These are phyloP conservation scores for Acanthamoeba lenticulata DNA, from an alignment of 208 protist genomes.

Conservation along the genomic window DNA sequence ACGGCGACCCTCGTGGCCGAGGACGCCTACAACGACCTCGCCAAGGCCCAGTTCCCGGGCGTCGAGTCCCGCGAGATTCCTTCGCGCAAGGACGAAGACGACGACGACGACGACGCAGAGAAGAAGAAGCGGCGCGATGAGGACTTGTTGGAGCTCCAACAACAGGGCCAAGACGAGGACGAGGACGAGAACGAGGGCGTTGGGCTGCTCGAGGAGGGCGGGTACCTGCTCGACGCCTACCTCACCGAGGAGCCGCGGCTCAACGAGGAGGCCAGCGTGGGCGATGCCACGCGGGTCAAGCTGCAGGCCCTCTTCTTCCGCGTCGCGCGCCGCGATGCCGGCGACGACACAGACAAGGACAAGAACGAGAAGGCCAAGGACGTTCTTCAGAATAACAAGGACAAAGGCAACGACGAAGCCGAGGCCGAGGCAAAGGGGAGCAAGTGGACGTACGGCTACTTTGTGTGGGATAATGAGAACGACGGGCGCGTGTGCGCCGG, in stretches of 20 bases:
- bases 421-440: not conserved
- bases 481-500: not conserved
- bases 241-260: not conserved
- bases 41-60: not conserved
- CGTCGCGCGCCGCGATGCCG: not conserved
- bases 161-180: not conserved
- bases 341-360: not conserved
- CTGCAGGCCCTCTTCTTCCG: not conserved
- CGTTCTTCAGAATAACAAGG: not conserved
- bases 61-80: too few species aligned
- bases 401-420: not conserved
- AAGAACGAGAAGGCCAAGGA: not conserved
- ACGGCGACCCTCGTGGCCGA: not conserved
- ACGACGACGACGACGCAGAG: not conserved
- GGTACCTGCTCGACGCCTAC: constrained; percentile 33
- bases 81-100: not conserved
- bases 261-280: not conserved
- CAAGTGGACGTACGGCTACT: not conserved
- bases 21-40: not conserved
- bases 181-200: not conserved
- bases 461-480: not conserved
- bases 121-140: too few species aligned
- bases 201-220: not conserved
- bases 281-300: not conserved
- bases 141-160: not conserved